Percentiles rank a stretch among this genome's conserved stretches.
Evolutionary conservation across 257 asterid genomes (phyloP).

Genomic region (Anisodus tanguticus): DNA sequence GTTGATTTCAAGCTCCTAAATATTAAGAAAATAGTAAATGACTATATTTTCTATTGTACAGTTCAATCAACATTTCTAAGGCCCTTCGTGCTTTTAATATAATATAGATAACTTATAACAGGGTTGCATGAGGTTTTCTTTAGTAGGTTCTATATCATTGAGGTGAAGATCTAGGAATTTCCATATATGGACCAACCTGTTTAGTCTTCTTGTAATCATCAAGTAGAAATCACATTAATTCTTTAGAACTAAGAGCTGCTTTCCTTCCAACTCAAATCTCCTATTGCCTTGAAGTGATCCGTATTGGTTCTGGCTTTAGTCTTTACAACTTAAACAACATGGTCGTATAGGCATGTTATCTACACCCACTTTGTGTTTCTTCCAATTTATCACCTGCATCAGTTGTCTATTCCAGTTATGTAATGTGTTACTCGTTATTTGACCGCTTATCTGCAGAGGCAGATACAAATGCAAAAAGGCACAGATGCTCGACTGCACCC

Average conservation of each 20-base stretch:
- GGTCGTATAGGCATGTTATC: background rate
- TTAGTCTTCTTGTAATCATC: background rate
- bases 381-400: background rate
- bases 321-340: conserved; percentile 18
- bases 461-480: conserved; percentile 42
- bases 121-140: background rate
- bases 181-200: conserved; percentile 14
- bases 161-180: conserved; percentile 11
- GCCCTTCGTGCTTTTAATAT: too few species aligned
- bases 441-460: conserved; percentile 35
- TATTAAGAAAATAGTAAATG: too few species aligned
- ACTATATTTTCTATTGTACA: too few species aligned
- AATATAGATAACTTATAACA: background rate
- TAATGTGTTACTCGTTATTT: conserved; percentile 24
- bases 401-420: background rate
- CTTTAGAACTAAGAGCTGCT: background rate
- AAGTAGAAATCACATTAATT: background rate
- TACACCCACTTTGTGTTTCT: background rate
- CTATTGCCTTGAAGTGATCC: background rate
- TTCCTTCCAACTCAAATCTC: conserved; percentile 14
- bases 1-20: too few species aligned
- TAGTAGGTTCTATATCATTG: background rate
- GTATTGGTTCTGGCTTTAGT: conserved; percentile 15
- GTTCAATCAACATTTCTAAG: too few species aligned
- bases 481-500: conserved; percentile 39